A percentile compares a stretch with the other conserved stretches of the same genome.
These are phyloP conservation scores for Moricandia arvensis DNA, from an alignment of 345 rosid genomes.

Conservation along the genomic window DNA sequence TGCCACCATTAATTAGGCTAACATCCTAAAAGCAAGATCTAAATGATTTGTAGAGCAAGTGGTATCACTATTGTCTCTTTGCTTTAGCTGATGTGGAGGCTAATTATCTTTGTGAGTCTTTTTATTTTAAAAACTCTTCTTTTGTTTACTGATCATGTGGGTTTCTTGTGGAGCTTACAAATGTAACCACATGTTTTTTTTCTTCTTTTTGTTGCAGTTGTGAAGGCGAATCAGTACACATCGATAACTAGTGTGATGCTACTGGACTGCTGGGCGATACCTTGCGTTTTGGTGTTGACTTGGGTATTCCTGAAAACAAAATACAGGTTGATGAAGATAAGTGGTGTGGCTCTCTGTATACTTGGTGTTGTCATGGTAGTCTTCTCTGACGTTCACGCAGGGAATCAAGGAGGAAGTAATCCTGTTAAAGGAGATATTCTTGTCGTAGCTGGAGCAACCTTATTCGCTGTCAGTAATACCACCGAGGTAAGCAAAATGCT, in stretches of 20 bases:
- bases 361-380: constrained; percentile 76
- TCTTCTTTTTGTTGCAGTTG: constrained; percentile 56
- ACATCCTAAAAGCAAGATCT: no score
- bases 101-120: constrained; percentile 77
- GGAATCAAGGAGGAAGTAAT: constrained; percentile 53
- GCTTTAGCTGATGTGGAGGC: constrained; percentile 85
- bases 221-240: constrained; percentile 88
- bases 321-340: constrained; percentile 69
- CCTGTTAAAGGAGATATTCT: constrained; percentile 71
- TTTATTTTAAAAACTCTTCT: background rate
- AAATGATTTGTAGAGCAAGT: constrained; percentile 60
- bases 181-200: background rate
- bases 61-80: constrained; percentile 78
- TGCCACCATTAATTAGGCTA: background rate
- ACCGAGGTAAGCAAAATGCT: constrained; percentile 53
- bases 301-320: constrained; percentile 72
- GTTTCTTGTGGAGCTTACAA: background rate
- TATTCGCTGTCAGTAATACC: constrained; percentile 66
- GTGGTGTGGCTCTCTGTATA: constrained; percentile 76
- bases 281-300: constrained; percentile 81
- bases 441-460: constrained; percentile 68
- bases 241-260: constrained; percentile 89
- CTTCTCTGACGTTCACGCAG: constrained; percentile 89
- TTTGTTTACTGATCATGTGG: background rate
- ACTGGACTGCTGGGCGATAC: constrained; percentile 96